Conservation (phyloP, 169 alveolate species). For the Plasmodium relictum region DNA sequence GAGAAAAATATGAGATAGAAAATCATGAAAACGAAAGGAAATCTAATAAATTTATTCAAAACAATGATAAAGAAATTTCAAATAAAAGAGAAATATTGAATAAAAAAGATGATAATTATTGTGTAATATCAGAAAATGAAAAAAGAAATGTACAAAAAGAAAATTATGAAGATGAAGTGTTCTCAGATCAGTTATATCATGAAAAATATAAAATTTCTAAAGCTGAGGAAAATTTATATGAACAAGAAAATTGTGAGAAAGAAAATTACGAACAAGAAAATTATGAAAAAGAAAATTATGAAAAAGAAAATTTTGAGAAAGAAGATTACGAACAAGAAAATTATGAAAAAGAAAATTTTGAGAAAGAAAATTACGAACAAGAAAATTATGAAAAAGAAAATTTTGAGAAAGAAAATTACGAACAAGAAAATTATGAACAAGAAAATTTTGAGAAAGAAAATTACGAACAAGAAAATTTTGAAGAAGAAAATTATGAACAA, state of each 20-base stretch:
- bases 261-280: neutral
- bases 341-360: neutral
- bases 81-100: neutral
- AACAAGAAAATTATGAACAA: neutral
- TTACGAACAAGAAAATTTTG: neutral
- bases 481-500: neutral
- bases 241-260: neutral
- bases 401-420: neutral
- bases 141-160: neutral
- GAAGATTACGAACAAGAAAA: neutral
- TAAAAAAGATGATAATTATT: neutral
- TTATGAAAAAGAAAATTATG: neutral
- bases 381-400: neutral
- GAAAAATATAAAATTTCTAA: neutral
- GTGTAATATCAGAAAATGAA: neutral
- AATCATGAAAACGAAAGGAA: neutral
- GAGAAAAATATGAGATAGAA: neutral
- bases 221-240: neutral
- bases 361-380: neutral
- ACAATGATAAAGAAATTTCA: neutral
- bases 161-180: neutral
- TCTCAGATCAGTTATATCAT: neutral
- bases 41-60: neutral
- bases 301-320: neutral
- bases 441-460: neutral